Evolutionary conservation across 176 grass and related monocot genomes (phyloP), one percentile per base, ranked within the genome.

Genomic region (Triticum timopheevii): DNA sequence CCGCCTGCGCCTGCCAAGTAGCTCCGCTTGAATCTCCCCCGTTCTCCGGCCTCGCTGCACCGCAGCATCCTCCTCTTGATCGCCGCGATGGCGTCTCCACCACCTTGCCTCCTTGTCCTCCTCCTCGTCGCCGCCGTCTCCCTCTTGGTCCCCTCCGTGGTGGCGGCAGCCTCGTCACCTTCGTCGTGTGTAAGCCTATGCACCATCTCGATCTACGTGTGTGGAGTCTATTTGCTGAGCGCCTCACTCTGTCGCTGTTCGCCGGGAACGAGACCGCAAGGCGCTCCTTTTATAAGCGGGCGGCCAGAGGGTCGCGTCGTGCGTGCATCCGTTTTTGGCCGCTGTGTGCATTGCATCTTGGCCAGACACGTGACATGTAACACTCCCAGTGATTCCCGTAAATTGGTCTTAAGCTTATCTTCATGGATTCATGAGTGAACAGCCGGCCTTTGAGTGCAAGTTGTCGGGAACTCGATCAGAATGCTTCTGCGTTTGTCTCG

Each of bases 11-110:
- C 25, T 19, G 81, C 76, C 61, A 85, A 30, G 88, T 85, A 86
- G 69, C 86, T 88, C 31, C 88, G 76, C 88, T 93, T 93, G 80
- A 90, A 93, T 52, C 78, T 79, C 15, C 38, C 44, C 17, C 81
- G 85, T 1, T 66, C 82, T 33, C 68, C 82, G n/a, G 6, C 83
- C 19, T 16, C 76, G 79, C 63, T 88, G 86, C 79, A 86, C 9
- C 73, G 79, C 61, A 93, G 83, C 66, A 89, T 35, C 83, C 69
- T 85, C 78, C 8, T 62, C 83, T 90, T 90, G 83, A 84, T 93
- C 74, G n/a, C 73, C 79, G 15, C 25, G 17, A 83, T 85, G 1
- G 87, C 90, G 10, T 31, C 87, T 34, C 25, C 47, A 22, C 82
- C 67, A 52, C 82, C 35, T 47, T 64, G 27, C 83, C 45, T 16